Evolutionary conservation across 2,329 filamentous ascomycete genomes (phyloP), one percentile per base, ranked within the genome.

Genomic region (Talaromyces funiculosus): DNA sequence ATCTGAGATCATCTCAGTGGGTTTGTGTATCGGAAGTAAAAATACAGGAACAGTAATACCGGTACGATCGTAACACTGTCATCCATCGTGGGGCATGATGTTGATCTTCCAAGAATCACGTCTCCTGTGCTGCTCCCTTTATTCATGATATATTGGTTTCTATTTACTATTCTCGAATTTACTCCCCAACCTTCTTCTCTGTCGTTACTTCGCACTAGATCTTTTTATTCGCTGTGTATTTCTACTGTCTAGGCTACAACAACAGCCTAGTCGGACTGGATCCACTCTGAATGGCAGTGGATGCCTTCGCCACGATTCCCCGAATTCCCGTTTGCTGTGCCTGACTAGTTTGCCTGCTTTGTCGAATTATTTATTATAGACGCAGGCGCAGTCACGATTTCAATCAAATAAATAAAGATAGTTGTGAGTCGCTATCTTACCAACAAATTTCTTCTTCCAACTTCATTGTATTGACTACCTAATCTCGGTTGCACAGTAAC

Each of bases 221-320:
- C n/a, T n/a, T n/a, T n/a, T 7, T 4, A 20, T 51, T 33, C n/a
- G 29, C 22, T 20, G 43, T 8, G 20, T 33, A 4, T 33, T 51
- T 22, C 24, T n/a, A 14, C 7, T 14, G 26, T 51, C 29, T 51
- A 51, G 47, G 47, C 47, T 51, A 33, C 47, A 22, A 22, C 47
- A 33, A 20, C 26, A 33, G n/a, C 43, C 43, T 47, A 47, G 43
- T 45, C 22, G 22, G 42, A 24, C 14, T 26, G 26, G 22, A 14
- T 45, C 42, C 42, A 45, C 22, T 45, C 14, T 26, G 43, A 10
- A 33, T 22, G 29, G 29, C 26, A 51, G 47, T 51, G 47, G 47
- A 51, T 51, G 47, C 47, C 47, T 51, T 51, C 47, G 47, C 47
- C n/a, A 51, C 47, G 47, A 51, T 51, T 33, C 29, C 29, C 29